These are phyloP conservation scores for Porcisia hertigi DNA, from an alignment of 208 protist genomes.

Conservation along the genomic window DNA sequence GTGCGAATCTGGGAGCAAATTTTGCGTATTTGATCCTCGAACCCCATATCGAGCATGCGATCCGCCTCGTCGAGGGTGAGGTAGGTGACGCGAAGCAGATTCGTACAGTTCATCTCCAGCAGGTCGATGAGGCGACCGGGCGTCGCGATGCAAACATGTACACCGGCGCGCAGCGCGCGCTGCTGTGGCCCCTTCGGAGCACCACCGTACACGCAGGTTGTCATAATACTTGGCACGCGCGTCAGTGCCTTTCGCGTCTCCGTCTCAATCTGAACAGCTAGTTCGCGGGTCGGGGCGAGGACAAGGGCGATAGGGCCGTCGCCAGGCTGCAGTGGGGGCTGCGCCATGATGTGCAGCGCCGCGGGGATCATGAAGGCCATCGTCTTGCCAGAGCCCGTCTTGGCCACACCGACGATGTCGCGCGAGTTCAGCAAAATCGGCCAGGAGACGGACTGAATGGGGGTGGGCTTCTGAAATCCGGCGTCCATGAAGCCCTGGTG, in stretches of 20 bases:
- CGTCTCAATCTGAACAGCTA: constrained; percentile 91
- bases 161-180: constrained; percentile 66
- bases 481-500: constrained; percentile 82
- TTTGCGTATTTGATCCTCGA: constrained; percentile 97
- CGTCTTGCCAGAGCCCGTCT: constrained; percentile 93
- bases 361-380: constrained; percentile 93
- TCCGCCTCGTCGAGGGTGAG: constrained; percentile 98
- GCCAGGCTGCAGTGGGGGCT: constrained; percentile 79
- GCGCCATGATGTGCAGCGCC: constrained; percentile 88
- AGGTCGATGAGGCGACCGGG: constrained; percentile 97
- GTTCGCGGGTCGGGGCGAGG: constrained; percentile 91
- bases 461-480: constrained; percentile 76
- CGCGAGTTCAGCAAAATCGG: constrained; percentile 84
- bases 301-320: constrained; percentile 91
- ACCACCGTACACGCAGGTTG: constrained; percentile 86
- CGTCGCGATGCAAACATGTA: constrained; percentile 93
- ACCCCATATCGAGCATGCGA: constrained; percentile 99
- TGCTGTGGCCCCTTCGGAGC: constrained; percentile 78
- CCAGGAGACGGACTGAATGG: constrained; percentile 92
- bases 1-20: constrained; percentile 94
- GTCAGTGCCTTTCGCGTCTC: constrained; percentile 81
- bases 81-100: constrained; percentile 97
- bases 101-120: constrained; percentile 89
- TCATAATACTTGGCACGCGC: constrained; percentile 64
- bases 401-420: constrained; percentile 89